Conservation (phyloP, 225 moss, liverwort and hornwort genomes). For the Sphagnum tenellum region DNA sequence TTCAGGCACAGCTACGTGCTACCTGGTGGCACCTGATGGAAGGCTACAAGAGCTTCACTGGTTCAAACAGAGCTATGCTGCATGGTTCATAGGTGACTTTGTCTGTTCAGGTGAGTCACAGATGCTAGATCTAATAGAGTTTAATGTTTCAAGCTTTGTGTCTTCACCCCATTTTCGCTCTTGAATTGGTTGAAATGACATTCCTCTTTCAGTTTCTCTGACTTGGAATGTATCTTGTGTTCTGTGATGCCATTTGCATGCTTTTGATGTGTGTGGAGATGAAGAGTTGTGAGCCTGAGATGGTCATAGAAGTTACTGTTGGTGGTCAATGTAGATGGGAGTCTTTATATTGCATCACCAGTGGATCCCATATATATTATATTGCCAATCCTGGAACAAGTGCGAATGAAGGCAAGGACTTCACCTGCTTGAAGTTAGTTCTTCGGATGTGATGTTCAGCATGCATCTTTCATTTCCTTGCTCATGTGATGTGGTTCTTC, state of each 20-base stretch:
- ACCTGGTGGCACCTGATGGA: constrained; percentile 47
- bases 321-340: constrained; percentile 39
- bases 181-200: too few relatives aligned
- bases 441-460: too few relatives aligned
- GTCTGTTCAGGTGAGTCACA: constrained; percentile 40
- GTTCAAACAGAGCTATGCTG: constrained; percentile 62
- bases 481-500: neutral
- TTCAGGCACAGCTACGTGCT: constrained; percentile 35
- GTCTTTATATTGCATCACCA: constrained; percentile 59
- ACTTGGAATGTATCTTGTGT: neutral
- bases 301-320: too few relatives aligned
- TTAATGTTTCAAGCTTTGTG: too few relatives aligned
- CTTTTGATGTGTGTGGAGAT: too few relatives aligned
- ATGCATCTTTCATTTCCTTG: neutral
- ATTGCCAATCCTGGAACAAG: constrained; percentile 50
- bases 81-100: constrained; percentile 65
- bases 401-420: constrained; percentile 55
- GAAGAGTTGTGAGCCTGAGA: too few relatives aligned
- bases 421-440: too few relatives aligned
- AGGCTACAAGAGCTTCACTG: constrained; percentile 56
- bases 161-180: too few relatives aligned
- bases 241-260: too few relatives aligned
- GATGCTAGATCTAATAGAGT: too few relatives aligned
- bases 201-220: neutral
- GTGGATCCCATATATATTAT: constrained; percentile 58